phyloP scores from a whole-genome alignment of 306 rosid genomes.

The Gynostemma pentaphyllum region DNA sequence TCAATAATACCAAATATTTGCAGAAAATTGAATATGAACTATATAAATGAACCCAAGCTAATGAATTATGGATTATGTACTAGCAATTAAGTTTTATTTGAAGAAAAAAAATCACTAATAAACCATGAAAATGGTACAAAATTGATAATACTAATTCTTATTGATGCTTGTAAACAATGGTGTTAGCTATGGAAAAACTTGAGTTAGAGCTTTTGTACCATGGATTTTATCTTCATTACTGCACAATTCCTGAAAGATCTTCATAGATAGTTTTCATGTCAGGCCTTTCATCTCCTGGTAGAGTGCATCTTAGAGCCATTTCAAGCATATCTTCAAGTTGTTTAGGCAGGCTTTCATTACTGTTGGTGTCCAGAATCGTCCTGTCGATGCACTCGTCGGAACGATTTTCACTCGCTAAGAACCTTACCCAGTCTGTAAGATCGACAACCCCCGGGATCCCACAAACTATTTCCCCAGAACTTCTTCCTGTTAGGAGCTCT shows the following conservation, averaged over 20 bases:
- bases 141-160: background rate
- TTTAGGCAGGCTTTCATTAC: conserved; percentile 9
- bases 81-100: background rate
- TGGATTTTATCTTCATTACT: conserved; percentile 6
- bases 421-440: conserved; percentile 57
- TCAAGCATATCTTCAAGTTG: conserved; percentile 47
- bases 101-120: background rate
- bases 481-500: conserved; percentile 61
- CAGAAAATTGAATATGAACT: background rate
- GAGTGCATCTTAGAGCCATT: conserved; percentile 58
- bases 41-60: background rate
- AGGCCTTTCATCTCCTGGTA: conserved; percentile 67
- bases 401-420: conserved; percentile 34
- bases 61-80: background rate
- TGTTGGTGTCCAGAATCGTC: conserved; percentile 24
- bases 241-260: conserved; percentile 44
- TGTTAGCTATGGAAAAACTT: conserved; percentile 25
- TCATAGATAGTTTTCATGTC: conserved; percentile 52
- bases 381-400: conserved; percentile 50
- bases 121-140: background rate
- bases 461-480: conserved; percentile 46
- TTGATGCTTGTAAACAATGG: background rate
- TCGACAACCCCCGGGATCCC: conserved; percentile 49
- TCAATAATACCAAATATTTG: no score
- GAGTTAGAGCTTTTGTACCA: conserved; percentile 16